phyloP scores from a whole-genome alignment of 805 yeast genomes.

The Ogataea trehalophila region DNA sequence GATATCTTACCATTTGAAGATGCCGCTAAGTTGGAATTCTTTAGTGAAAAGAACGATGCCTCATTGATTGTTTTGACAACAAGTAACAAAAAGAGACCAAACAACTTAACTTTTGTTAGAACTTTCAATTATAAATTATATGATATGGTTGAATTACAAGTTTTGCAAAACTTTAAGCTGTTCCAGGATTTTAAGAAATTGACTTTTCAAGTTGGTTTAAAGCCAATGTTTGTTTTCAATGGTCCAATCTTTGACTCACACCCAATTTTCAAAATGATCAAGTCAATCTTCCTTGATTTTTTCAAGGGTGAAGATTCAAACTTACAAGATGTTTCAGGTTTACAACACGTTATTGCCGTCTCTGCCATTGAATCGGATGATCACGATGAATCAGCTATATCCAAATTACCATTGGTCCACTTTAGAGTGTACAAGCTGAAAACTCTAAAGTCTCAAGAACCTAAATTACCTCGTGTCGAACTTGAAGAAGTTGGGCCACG shows the following conservation, averaged over 20 bases:
- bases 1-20: constrained; percentile 93
- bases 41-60: constrained; percentile 90
- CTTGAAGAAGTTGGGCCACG: constrained; percentile 95
- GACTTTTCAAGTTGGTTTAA: constrained; percentile 83
- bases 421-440: constrained; percentile 89
- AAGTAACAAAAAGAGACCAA: constrained; percentile 87
- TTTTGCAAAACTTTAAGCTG: constrained; percentile 64
- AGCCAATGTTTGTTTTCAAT: constrained; percentile 91
- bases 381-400: constrained; percentile 53
- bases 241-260: constrained; percentile 89
- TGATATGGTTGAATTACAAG: constrained; percentile 89
- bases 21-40: constrained; percentile 75
- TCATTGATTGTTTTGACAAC: constrained; percentile 78
- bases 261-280: constrained; percentile 79
- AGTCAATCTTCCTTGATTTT: constrained; percentile 86
- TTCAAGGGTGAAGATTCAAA: constrained; percentile 80
- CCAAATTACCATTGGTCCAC: constrained; percentile 68
- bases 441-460: constrained; percentile 70
- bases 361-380: constrained; percentile 74
- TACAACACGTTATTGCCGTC: constrained; percentile 84
- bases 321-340: constrained; percentile 88
- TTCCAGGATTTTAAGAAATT: constrained; percentile 73
- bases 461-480: constrained; percentile 90
- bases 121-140: constrained; percentile 86
- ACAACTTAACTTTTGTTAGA: constrained; percentile 81